phyloP scores from a whole-genome alignment of 2,329 filamentous ascomycete species.

The Sporothrix protearum region DNA sequence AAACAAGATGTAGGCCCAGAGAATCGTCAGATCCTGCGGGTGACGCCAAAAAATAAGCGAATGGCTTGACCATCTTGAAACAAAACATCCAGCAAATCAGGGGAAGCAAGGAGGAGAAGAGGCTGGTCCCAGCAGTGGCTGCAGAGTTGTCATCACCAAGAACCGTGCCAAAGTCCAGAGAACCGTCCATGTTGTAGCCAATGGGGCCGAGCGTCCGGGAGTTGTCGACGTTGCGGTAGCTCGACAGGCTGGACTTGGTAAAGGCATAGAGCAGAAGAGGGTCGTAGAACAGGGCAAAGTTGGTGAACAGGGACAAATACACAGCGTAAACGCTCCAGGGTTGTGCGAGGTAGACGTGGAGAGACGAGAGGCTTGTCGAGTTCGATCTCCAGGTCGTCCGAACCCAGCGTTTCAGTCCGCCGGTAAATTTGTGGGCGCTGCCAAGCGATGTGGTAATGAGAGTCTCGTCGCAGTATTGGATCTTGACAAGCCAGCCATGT shows the following conservation, averaged over 20 bases:
- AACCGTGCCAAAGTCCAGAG: background rate
- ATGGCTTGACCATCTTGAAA: constrained; percentile 57
- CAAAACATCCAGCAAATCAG: constrained; percentile 47
- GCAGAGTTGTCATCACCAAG: background rate
- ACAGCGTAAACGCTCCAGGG: constrained; percentile 56
- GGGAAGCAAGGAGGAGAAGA: background rate
- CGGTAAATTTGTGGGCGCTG: constrained; percentile 43
- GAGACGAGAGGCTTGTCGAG: constrained; percentile 43
- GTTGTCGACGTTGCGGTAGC: background rate
- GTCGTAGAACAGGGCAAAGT: constrained; percentile 56
- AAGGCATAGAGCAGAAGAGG: constrained; percentile 38
- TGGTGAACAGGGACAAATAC: constrained; percentile 51
- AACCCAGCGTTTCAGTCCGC: constrained; percentile 55
- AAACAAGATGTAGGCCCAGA: constrained; percentile 52
- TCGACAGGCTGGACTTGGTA: constrained; percentile 18
- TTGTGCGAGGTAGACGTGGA: constrained; percentile 41
- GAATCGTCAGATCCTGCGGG: constrained; percentile 49
- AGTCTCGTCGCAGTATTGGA: constrained; percentile 50
- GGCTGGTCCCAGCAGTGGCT: background rate
- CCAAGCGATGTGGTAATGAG: constrained; percentile 54
- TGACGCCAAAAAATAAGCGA: constrained; percentile 51
- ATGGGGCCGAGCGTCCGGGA: background rate
- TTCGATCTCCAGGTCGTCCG: constrained; percentile 59
- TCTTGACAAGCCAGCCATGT: constrained; percentile 50
- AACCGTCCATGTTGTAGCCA: background rate